These are phyloP conservation scores for Zygotorulaspora florentina DNA, from an alignment of 805 yeast species.

Conservation along the genomic window DNA sequence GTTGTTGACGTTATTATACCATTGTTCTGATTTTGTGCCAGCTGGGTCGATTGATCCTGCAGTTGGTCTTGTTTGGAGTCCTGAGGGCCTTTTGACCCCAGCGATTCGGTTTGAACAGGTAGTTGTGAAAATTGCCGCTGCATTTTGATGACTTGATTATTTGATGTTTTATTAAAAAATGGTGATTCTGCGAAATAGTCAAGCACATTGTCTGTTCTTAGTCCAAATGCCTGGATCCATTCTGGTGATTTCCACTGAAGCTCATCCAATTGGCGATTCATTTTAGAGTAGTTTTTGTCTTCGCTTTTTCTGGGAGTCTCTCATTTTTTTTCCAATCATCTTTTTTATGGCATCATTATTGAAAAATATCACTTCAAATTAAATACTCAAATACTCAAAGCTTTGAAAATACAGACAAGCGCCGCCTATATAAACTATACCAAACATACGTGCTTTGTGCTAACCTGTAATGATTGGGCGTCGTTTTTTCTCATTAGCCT, in stretches of 20 bases:
- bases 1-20: slow-evolving; percentile 6
- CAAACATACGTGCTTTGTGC: not conserved
- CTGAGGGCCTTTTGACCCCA: too few species aligned
- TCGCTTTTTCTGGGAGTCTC: too few species aligned
- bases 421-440: too few species aligned
- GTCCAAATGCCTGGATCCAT: slow-evolving; percentile 88
- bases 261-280: slow-evolving; percentile 58
- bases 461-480: slow-evolving; percentile 10
- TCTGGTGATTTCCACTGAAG: slow-evolving; percentile 97
- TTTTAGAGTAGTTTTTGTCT: slow-evolving; percentile 1
- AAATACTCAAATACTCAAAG: too few species aligned
- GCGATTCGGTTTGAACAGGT: slow-evolving; percentile 8
- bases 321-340: not conserved
- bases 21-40: slow-evolving; percentile 1
- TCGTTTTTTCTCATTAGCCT: slow-evolving; percentile 11
- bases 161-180: slow-evolving; percentile 88
- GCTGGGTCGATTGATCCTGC: slow-evolving; percentile 1
- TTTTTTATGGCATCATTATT: not conserved
- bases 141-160: slow-evolving; percentile 93
- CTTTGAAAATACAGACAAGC: too few species aligned
- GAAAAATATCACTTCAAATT: too few species aligned
- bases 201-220: slow-evolving; percentile 82
- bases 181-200: slow-evolving; percentile 95
- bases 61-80: slow-evolving; percentile 4
- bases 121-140: slow-evolving; percentile 67